Base-by-base conservation (phyloP, 2,329 filamentous ascomycete species). In the Phyllosticta paracitricarpa region DNA sequence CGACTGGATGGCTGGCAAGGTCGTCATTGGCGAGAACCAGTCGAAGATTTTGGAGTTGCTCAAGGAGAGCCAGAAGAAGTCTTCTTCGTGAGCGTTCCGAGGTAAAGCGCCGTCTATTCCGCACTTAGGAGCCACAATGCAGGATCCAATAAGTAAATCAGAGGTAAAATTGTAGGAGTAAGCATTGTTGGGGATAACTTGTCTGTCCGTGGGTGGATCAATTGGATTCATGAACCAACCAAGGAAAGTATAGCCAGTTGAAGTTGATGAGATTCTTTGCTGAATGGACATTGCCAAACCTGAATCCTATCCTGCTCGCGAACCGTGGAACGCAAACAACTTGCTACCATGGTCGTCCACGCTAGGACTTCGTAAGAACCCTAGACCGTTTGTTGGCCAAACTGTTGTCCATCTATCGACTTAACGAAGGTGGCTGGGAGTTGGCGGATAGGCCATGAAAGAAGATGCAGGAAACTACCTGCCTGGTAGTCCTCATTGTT, bases 1-100 rank as follows among this genome's bases (percentile, higher is more conserved):
- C 58, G 93, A 97, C 73, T 97, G 94, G 94, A 90, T 88, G 72
- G 92, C 93, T 73, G 94, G 92, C 65, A 89, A 85, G 73, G 93
- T 87, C 55, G 83, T 86, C 9, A 78, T 84, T 26, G 89, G 90
- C 22, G 89, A 89, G 57, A 86, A 89, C 65, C 87, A 96, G 78
- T 96, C 91, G 17, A 89, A 93, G 77, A 97, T 97, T 64, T 76
- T 96, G 71, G 91, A 88, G 76, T 81, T 96, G 75, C 75, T 97
- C 58, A 83, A 85, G 62, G 79, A 83, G 62, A 73, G 84, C 60
- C 77, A 80, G 9, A 75, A 79, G 65, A 73, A 78, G 67, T 66
- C 30, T 17, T 54, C 28, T 9, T 57, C 51, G 40, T 40, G 52
- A 54, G 28, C 9, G 5, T 30, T 30, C 28, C 7, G 28, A 48